Evolutionary conservation across 2,329 filamentous ascomycete genomes (phyloP).

Genomic region (Botryosphaeria agaves): DNA sequence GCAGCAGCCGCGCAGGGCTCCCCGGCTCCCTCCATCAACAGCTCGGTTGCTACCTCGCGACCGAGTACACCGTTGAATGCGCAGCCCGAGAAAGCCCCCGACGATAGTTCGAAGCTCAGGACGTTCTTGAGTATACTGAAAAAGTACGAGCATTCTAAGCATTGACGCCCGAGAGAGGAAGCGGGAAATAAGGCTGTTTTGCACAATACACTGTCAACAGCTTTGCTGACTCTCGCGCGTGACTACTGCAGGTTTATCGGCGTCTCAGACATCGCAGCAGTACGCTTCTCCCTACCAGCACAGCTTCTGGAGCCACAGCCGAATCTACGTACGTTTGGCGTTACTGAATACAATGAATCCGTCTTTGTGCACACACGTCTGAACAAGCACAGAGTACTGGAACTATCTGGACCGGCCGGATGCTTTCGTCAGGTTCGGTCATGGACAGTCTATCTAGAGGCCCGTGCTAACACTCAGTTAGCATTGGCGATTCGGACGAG

Average conservation of each 20-base stretch:
- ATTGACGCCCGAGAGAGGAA: no score
- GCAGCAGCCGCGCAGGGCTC: neutral
- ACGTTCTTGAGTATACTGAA: conserved; percentile 77
- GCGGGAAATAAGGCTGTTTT: no score
- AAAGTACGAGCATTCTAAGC: conserved; percentile 52
- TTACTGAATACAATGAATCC: neutral
- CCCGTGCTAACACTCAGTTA: conserved; percentile 24
- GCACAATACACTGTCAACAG: no score
- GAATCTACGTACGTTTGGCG: conserved; percentile 47
- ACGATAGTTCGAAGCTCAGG: conserved; percentile 75
- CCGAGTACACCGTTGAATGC: conserved; percentile 11
- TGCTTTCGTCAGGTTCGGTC: conserved; percentile 54
- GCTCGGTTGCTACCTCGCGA: conserved; percentile 17
- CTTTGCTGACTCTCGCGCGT: no score
- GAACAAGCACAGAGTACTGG: conserved; percentile 61
- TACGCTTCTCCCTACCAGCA: conserved; percentile 88
- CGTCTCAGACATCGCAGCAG: conserved; percentile 84
- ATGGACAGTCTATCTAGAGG: neutral
- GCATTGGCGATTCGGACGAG: conserved; percentile 78
- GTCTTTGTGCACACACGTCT: neutral
- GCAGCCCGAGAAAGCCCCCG: conserved; percentile 38
- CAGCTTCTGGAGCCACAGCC: conserved; percentile 92
- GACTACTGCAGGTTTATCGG: conserved; percentile 95
- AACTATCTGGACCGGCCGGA: conserved; percentile 93
- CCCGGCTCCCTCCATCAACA: conserved; percentile 12